Evolutionary conservation across 2,329 filamentous ascomycete species (phyloP).

Genomic region (Blastomyces emzantsi): DNA sequence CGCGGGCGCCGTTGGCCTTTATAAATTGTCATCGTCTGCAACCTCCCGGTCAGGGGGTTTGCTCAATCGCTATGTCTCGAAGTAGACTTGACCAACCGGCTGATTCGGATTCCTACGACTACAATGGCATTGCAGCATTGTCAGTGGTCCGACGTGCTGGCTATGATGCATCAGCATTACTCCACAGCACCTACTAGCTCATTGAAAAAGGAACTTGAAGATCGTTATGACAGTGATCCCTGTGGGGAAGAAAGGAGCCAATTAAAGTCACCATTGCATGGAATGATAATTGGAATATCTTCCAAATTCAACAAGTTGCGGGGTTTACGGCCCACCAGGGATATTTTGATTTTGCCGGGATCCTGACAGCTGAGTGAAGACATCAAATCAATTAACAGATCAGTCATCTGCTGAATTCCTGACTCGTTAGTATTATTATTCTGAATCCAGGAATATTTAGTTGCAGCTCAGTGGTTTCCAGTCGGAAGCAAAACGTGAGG

Average conservation of each 20-base stretch:
- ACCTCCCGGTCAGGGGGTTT: not conserved
- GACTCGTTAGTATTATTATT: not conserved
- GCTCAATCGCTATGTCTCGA: not conserved
- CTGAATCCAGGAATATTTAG: not conserved
- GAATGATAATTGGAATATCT: not conserved
- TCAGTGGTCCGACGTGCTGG: not conserved
- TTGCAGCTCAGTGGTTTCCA: not conserved
- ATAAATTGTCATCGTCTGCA: not conserved
- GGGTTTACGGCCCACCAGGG: not conserved
- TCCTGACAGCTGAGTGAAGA: not conserved
- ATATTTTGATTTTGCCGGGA: not conserved
- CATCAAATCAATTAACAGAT: not conserved
- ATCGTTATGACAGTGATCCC: not conserved
- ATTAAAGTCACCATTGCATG: not conserved
- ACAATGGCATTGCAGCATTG: not conserved
- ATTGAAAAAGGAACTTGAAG: not conserved
- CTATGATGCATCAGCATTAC: not conserved
- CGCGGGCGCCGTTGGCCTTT: not conserved
- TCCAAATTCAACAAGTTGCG: not conserved
- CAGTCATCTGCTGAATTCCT: not conserved
- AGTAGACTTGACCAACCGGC: not conserved
- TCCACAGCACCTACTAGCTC: not conserved
- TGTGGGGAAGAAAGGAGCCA: not conserved
- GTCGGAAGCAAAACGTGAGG: not conserved
- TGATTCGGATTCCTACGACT: not conserved